Conservation (phyloP, 2,329 filamentous ascomycete genomes). For the Sclerotinia minor region DNA sequence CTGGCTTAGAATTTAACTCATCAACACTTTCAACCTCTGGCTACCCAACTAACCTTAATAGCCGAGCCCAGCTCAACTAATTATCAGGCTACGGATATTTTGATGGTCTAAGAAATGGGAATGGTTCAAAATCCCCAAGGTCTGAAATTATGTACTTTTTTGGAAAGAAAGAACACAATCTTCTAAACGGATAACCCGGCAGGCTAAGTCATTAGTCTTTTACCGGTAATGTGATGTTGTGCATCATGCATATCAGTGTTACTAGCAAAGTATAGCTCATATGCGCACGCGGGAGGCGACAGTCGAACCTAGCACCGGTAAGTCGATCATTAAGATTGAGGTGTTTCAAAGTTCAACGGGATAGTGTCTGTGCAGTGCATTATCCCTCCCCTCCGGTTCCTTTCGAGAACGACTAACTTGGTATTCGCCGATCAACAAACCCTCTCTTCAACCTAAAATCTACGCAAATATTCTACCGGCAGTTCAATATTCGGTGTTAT, state of each 20-base stretch:
- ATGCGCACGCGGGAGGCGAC: neutral
- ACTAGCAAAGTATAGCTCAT: neutral
- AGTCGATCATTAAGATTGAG: neutral
- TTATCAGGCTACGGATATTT: no score
- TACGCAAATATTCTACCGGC: neutral
- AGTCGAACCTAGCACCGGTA: neutral
- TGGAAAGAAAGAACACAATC: no score
- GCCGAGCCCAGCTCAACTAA: no score
- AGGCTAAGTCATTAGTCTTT: neutral
- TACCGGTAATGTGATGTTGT: slow-evolving; percentile 1
- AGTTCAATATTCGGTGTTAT: neutral
- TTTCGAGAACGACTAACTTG: slow-evolving; percentile 11
- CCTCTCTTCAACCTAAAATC: neutral
- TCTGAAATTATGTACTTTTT: no score
- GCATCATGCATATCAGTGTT: neutral
- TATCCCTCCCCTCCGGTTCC: neutral
- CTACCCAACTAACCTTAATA: no score
- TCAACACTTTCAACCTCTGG: no score
- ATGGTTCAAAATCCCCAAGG: no score
- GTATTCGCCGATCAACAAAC: neutral
- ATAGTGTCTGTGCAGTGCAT: slow-evolving; percentile 10
- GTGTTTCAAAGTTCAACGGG: neutral
- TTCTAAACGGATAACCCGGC: neutral
- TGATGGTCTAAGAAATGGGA: no score
- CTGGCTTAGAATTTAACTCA: no score